A percentile compares a stretch with the other conserved stretches of the same genome.
These are phyloP conservation scores for Fusarium paranaense DNA, from an alignment of 2,329 filamentous ascomycete genomes.

Conservation along the genomic window DNA sequence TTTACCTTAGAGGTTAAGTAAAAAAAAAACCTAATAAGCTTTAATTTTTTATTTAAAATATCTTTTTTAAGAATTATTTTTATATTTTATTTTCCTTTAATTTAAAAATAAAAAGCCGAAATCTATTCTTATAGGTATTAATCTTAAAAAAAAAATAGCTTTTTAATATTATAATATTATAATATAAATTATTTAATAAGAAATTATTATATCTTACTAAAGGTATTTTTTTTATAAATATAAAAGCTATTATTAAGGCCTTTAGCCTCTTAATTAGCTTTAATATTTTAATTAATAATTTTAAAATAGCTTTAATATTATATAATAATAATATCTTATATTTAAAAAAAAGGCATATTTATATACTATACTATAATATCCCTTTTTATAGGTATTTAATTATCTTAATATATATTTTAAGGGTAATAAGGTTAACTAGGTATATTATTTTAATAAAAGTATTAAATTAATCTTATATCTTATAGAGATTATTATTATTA, in stretches of 20 bases:
- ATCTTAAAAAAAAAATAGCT: no score
- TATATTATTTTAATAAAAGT: neutral
- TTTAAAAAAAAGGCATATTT: no score
- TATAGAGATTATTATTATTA: neutral
- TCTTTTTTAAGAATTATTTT: no score
- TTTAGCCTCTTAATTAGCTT: neutral
- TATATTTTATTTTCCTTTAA: no score
- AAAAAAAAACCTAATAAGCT: no score
- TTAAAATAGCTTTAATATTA: neutral
- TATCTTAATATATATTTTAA: neutral
- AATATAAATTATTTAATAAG: neutral
- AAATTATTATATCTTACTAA: neutral
- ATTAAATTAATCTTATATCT: neutral
- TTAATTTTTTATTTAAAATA: no score
- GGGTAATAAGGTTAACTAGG: fast-evolving
- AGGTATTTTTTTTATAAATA: neutral
- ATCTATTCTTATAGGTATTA: no score
- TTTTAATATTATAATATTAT: neutral
- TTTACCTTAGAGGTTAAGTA: no score
- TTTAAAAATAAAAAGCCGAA: no score
- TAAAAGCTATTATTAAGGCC: neutral
- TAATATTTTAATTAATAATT: neutral
- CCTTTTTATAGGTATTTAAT: neutral
- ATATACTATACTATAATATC: neutral
- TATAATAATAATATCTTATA: no score